phyloP scores from a whole-genome alignment of 371 early-diverging fungal genomes.

The Mortierella sp. region DNA sequence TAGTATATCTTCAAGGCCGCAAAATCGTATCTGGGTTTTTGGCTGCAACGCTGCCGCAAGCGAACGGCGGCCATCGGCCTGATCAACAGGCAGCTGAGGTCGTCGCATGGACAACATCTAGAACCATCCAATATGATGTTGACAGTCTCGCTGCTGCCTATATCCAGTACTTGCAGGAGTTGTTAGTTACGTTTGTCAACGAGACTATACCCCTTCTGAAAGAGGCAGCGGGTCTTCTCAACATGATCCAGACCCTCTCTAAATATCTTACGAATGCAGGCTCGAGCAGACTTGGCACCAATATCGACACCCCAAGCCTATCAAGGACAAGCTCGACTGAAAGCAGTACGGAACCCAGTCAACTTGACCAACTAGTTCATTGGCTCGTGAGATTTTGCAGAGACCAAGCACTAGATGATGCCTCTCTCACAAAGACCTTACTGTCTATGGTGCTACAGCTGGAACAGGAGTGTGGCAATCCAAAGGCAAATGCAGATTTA shows the following conservation, averaged over 20 bases:
- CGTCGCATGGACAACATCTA: slow-evolving; percentile 53
- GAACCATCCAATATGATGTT: slow-evolving; percentile 36
- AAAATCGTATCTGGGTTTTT: slow-evolving; percentile 40
- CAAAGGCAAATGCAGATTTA: slow-evolving; percentile 24
- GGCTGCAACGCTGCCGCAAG: slow-evolving; percentile 46
- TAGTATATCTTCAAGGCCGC: background rate
- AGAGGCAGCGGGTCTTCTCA: slow-evolving; percentile 43
- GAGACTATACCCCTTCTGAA: slow-evolving; percentile 48
- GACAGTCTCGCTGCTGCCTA: slow-evolving; percentile 46
- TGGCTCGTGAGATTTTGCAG: slow-evolving; percentile 48
- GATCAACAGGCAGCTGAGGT: slow-evolving; percentile 34
- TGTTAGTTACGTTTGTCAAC: slow-evolving; percentile 38
- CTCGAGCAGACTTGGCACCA: background rate
- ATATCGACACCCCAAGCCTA: background rate
- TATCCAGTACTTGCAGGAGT: slow-evolving; percentile 36
- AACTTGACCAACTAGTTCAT: slow-evolving; percentile 33
- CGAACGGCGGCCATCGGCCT: slow-evolving; percentile 35
- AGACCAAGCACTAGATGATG: slow-evolving; percentile 47
- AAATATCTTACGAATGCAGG: slow-evolving; percentile 26
- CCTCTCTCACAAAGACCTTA: slow-evolving; percentile 29
- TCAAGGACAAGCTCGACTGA: slow-evolving; percentile 9
- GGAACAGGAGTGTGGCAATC: slow-evolving; percentile 31
- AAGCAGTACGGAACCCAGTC: slow-evolving; percentile 14
- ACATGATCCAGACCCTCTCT: slow-evolving; percentile 41
- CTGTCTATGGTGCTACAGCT: slow-evolving; percentile 39